Conservation (phyloP, 345 rosid genomes). For the Boechera divaricarpa region DNA sequence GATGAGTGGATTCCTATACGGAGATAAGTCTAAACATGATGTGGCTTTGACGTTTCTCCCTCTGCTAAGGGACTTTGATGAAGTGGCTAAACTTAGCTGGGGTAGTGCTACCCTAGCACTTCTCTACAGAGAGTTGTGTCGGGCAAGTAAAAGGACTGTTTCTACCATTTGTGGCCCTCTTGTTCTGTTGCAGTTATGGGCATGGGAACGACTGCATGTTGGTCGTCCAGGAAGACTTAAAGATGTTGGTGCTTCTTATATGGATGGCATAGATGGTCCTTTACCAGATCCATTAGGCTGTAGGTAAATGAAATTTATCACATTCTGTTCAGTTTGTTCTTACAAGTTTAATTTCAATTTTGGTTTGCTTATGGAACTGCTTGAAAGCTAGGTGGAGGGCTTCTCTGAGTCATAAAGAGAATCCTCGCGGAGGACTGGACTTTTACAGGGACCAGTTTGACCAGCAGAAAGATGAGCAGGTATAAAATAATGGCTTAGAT, state of each 20-base stretch:
- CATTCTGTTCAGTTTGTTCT: background rate
- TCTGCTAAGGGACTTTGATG: slow-evolving; percentile 42
- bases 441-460: slow-evolving; percentile 51
- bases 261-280: slow-evolving; percentile 49
- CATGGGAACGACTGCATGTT: slow-evolving; percentile 50
- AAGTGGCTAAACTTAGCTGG: slow-evolving; percentile 47
- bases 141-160: slow-evolving; percentile 50
- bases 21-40: slow-evolving; percentile 50
- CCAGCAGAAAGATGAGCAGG: slow-evolving; percentile 54
- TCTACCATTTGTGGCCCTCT: slow-evolving; percentile 52
- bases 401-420: slow-evolving; percentile 51
- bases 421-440: slow-evolving; percentile 51
- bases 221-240: slow-evolving; percentile 51
- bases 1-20: slow-evolving; percentile 51
- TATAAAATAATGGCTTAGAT: slow-evolving; percentile 13
- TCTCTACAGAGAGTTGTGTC: slow-evolving; percentile 50
- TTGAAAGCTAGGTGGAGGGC: slow-evolving; percentile 51
- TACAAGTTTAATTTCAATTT: slow-evolving; percentile 13
- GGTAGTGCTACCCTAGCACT: slow-evolving; percentile 50
- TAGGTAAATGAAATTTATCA: slow-evolving; percentile 40
- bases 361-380: slow-evolving; percentile 40
- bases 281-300: slow-evolving; percentile 52
- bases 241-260: slow-evolving; percentile 45
- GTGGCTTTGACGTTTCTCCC: slow-evolving; percentile 51
- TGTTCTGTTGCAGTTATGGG: slow-evolving; percentile 51